These are phyloP conservation scores for Podospora appendiculata DNA, from an alignment of 495 filamentous ascomycete species.

Conservation along the genomic window DNA sequence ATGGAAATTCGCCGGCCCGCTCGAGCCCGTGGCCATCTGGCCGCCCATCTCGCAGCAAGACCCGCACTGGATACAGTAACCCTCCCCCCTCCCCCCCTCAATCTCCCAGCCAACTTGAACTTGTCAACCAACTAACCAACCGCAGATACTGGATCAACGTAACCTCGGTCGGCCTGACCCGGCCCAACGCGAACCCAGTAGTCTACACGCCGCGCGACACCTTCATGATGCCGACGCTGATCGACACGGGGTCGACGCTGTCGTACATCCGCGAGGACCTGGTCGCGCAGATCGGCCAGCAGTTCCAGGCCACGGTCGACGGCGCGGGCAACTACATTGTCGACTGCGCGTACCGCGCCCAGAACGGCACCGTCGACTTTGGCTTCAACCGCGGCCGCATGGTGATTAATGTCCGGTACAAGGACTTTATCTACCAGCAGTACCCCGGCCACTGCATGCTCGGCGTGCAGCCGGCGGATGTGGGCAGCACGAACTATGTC, in stretches of 20 bases:
- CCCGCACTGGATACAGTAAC: slow-evolving; percentile 25
- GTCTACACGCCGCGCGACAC: slow-evolving; percentile 21
- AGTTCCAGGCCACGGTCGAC: slow-evolving; percentile 27
- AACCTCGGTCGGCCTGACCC: slow-evolving; percentile 32
- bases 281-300: slow-evolving; percentile 26
- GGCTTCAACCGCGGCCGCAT: slow-evolving; percentile 36
- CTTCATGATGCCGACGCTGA: slow-evolving; percentile 29
- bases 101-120: background rate
- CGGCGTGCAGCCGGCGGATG: slow-evolving; percentile 33
- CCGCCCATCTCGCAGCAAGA: slow-evolving; percentile 32
- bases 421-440: slow-evolving; percentile 35
- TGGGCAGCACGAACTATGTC: slow-evolving; percentile 24
- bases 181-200: slow-evolving; percentile 16
- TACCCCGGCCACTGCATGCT: slow-evolving; percentile 30
- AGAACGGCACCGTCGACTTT: slow-evolving; percentile 32
- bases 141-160: slow-evolving; percentile 35
- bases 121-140: background rate
- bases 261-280: slow-evolving; percentile 32
- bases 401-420: slow-evolving; percentile 34
- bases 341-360: slow-evolving; percentile 25
- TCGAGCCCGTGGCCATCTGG: slow-evolving; percentile 34
- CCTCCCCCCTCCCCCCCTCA: background rate
- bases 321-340: slow-evolving; percentile 29
- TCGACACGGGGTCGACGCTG: slow-evolving; percentile 36
- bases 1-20: slow-evolving; percentile 34